Percentiles rank a stretch among this genome's conserved stretches.
These are phyloP conservation scores for Cyclotella kingstonii DNA, from an alignment of 108 stramenopile genomes.

Conservation along the genomic window DNA sequence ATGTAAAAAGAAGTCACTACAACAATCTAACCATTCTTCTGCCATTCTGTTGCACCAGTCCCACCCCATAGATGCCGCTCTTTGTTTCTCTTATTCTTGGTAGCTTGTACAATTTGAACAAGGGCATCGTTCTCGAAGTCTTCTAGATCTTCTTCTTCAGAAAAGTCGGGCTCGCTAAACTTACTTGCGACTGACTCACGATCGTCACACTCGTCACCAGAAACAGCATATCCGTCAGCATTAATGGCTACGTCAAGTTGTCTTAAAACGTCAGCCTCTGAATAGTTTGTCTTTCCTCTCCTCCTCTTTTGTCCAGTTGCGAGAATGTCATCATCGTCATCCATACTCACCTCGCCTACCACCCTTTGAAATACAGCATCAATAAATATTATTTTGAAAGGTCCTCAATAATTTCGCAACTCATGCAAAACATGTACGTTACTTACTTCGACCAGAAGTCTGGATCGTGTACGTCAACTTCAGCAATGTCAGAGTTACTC, in stretches of 20 bases:
- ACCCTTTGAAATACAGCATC: not conserved
- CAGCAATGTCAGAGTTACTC: slow-evolving; percentile 37
- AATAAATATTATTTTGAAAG: too few species aligned
- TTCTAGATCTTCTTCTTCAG: slow-evolving; percentile 37
- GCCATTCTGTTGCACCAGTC: slow-evolving; percentile 57
- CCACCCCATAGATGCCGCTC: slow-evolving; percentile 44
- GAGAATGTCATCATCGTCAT: slow-evolving; percentile 37
- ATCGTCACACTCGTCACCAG: slow-evolving; percentile 24
- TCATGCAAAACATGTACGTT: slow-evolving; percentile 36
- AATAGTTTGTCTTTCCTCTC: slow-evolving; percentile 53
- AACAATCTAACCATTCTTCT: slow-evolving; percentile 4
- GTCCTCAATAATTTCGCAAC: too few species aligned
- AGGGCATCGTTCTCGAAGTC: slow-evolving; percentile 31
- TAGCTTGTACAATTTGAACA: slow-evolving; percentile 19
- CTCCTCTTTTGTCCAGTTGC: slow-evolving; percentile 41
- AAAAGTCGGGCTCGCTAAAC: slow-evolving; percentile 23
- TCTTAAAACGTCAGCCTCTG: slow-evolving; percentile 50
- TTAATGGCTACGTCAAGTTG: slow-evolving; percentile 32
- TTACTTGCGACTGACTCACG: slow-evolving; percentile 38
- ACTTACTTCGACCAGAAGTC: slow-evolving; percentile 88
- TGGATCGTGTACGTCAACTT: slow-evolving; percentile 80
- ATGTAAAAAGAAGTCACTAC: not conserved
- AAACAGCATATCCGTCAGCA: slow-evolving; percentile 9
- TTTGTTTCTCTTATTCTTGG: slow-evolving; percentile 30
- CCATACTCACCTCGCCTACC: slow-evolving; percentile 69